Evolutionary conservation across 179 eudicot species (phyloP).

Genomic region (Sideroxylon spinosum): DNA sequence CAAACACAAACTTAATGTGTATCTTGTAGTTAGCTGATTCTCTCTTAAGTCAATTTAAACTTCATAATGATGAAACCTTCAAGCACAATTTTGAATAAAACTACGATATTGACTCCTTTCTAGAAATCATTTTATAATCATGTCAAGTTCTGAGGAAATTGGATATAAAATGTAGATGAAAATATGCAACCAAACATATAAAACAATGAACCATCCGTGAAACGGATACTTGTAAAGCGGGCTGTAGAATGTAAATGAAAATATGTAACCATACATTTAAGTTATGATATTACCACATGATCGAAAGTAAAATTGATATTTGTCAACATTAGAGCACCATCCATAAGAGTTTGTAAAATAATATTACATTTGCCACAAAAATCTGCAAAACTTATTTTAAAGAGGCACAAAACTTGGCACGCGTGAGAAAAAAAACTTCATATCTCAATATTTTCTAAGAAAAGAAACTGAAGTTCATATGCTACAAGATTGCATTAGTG

Average conservation of each 20-base stretch:
- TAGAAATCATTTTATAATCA: background rate
- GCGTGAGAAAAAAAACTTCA: no score
- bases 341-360: background rate
- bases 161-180: background rate
- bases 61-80: background rate
- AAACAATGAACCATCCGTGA: background rate
- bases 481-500: background rate
- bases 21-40: background rate
- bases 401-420: background rate
- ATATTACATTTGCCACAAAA: background rate
- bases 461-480: background rate
- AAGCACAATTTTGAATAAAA: background rate
- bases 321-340: no score
- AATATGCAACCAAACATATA: background rate
- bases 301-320: no score
- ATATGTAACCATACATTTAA: background rate
- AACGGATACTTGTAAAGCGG: no score
- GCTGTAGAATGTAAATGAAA: no score
- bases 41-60: background rate
- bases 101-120: background rate
- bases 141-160: background rate
- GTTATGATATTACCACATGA: background rate
- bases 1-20: background rate
- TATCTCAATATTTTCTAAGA: no score
- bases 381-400: background rate